Percentiles rank a stretch among this genome's conserved stretches.
phyloP scores from a whole-genome alignment of 768 basidiomycete genomes.

The Agaricus blazei region DNA sequence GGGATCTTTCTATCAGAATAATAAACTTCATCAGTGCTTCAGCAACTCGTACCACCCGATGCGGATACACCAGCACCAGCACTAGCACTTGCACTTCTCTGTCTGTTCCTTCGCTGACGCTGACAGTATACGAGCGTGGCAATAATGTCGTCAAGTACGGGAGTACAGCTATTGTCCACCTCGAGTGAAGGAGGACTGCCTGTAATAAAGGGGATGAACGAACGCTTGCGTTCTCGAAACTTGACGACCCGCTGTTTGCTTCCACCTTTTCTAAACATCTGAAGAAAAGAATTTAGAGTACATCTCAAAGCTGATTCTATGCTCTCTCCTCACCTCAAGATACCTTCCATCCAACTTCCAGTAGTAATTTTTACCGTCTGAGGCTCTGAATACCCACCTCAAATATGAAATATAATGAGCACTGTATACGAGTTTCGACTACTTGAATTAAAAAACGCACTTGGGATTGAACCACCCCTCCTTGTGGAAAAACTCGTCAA shows the following conservation, averaged over 20 bases:
- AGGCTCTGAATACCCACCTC: slow-evolving; percentile 8
- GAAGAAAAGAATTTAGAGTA: background rate
- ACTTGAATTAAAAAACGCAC: background rate
- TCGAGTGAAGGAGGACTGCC: slow-evolving; percentile 19
- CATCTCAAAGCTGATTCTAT: background rate
- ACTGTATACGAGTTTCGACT: too few species aligned
- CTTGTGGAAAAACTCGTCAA: background rate
- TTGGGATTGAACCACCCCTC: background rate
- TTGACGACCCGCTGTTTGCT: slow-evolving; percentile 14
- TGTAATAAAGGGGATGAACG: slow-evolving; percentile 5
- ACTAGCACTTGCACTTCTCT: background rate
- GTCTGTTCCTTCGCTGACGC: slow-evolving; percentile 19
- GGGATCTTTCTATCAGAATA: background rate
- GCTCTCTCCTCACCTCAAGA: slow-evolving; percentile 9
- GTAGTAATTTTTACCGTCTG: slow-evolving; percentile 21
- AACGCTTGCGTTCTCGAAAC: slow-evolving; percentile 11
- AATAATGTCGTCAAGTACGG: slow-evolving; percentile 25
- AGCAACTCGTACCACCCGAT: background rate
- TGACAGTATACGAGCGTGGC: slow-evolving; percentile 26
- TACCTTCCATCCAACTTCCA: slow-evolving; percentile 24
- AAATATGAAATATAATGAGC: background rate
- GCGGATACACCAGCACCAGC: background rate
- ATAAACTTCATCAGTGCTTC: background rate
- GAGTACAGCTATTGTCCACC: slow-evolving; percentile 17
- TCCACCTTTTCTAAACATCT: slow-evolving; percentile 17